Conservation (phyloP, 345 rosid species). For the Pseudoturritis turrita region DNA sequence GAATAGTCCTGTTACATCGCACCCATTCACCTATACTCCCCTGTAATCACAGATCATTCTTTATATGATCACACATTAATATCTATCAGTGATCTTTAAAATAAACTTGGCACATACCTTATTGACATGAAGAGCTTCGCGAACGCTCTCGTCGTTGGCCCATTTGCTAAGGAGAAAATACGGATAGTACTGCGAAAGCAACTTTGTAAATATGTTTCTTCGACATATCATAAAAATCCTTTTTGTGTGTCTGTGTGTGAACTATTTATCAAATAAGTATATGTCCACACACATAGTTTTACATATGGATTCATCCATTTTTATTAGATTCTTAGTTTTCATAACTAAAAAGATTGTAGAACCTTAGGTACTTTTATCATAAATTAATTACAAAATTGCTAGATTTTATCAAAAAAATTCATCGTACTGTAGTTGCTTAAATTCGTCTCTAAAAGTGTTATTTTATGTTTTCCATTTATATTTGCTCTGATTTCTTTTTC, state of each 20-base stretch:
- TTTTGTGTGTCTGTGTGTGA: neutral
- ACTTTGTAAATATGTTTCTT: neutral
- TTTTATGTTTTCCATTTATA: no score
- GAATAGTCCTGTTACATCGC: neutral
- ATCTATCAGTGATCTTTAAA: neutral
- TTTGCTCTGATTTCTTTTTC: no score
- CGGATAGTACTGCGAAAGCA: constrained; percentile 3
- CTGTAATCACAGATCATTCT: neutral
- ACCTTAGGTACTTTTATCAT: no score
- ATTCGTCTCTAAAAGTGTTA: no score
- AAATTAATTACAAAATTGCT: no score
- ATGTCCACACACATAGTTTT: no score
- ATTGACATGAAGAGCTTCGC: neutral
- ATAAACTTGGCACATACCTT: neutral
- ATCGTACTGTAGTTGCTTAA: no score
- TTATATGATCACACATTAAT: neutral
- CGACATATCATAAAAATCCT: neutral
- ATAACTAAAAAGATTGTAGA: no score
- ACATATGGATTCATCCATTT: no score
- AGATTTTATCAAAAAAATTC: no score
- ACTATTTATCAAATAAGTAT: neutral
- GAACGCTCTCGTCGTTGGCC: constrained; percentile 14
- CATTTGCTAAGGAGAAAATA: neutral
- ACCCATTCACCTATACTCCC: constrained; percentile 2
- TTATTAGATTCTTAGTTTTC: no score